These are phyloP conservation scores for Achlya hypogyna DNA, from an alignment of 352 stramenopile genomes.

Conservation along the genomic window DNA sequence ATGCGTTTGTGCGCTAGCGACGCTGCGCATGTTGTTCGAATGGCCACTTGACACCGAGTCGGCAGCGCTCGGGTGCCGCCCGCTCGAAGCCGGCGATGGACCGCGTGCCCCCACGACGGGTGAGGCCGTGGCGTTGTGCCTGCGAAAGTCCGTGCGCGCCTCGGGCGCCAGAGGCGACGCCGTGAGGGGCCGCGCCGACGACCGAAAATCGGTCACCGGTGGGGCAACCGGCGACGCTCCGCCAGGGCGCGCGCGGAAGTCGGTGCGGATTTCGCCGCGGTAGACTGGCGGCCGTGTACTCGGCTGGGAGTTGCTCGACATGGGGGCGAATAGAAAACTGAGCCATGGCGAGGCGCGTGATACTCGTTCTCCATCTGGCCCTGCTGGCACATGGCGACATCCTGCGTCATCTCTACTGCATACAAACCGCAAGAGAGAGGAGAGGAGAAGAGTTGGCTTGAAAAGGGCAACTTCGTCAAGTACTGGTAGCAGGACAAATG, in stretches of 20 bases:
- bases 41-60: not conserved
- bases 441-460: not conserved
- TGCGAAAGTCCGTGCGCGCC: not conserved
- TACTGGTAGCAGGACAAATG: no score
- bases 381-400: not conserved
- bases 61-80: not conserved
- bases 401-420: not conserved
- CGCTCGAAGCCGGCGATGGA: not conserved
- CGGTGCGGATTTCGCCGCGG: conserved; percentile 7
- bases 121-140: not conserved
- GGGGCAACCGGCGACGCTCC: not conserved
- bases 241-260: not conserved
- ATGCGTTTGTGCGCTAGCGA: not conserved
- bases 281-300: not conserved
- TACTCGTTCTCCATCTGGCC: not conserved
- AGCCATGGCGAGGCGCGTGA: not conserved
- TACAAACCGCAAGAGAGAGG: not conserved
- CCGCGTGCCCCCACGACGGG: not conserved
- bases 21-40: not conserved
- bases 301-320: not conserved
- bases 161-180: not conserved
- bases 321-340: not conserved
- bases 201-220: not conserved
- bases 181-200: no score
- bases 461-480: not conserved